Conservation (phyloP, 768 basidiomycete species). For the Mycena albidolilacea region DNA sequence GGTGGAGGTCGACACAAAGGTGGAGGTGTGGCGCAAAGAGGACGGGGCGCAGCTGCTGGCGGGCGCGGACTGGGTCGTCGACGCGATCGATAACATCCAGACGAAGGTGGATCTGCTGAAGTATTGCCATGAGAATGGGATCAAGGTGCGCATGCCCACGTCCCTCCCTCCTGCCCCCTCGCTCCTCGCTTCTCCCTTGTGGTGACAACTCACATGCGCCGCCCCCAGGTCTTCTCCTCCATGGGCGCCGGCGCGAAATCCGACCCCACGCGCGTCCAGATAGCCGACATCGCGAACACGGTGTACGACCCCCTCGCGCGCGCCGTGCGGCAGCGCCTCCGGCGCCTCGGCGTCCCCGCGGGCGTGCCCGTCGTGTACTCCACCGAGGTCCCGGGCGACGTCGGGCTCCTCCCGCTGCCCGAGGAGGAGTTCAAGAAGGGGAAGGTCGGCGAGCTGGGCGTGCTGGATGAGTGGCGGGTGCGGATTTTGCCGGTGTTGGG, state of each 20-base stretch:
- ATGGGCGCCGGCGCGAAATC: slow-evolving; percentile 97
- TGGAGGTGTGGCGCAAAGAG: slow-evolving; percentile 91
- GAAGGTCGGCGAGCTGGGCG: slow-evolving; percentile 88
- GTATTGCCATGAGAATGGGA: slow-evolving; percentile 83
- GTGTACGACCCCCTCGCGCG: slow-evolving; percentile 94
- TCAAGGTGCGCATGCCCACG: slow-evolving; percentile 64
- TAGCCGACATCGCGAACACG: slow-evolving; percentile 93
- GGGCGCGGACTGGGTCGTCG: slow-evolving; percentile 95
- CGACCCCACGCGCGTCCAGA: slow-evolving; percentile 95
- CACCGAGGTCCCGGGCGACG: slow-evolving; percentile 93
- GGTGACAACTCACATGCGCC: too few relatives aligned
- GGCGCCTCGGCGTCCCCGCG: slow-evolving; percentile 68
- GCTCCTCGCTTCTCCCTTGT: too few relatives aligned
- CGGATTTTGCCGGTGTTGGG: slow-evolving; percentile 94
- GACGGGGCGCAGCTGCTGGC: slow-evolving; percentile 81
- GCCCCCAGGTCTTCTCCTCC: slow-evolving; percentile 81
- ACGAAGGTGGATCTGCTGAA: slow-evolving; percentile 96
- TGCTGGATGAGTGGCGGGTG: slow-evolving; percentile 94
- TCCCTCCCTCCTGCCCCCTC: too few relatives aligned
- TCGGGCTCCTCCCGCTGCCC: slow-evolving; percentile 89
- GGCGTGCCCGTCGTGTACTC: slow-evolving; percentile 95
- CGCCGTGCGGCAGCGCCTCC: slow-evolving; percentile 87
- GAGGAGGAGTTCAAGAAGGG: slow-evolving; percentile 96
- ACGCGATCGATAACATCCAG: slow-evolving; percentile 97
- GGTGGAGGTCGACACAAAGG: slow-evolving; percentile 86